Evolutionary conservation across 768 basidiomycete species (phyloP).

Genomic region (Suillus cothurnatus): DNA sequence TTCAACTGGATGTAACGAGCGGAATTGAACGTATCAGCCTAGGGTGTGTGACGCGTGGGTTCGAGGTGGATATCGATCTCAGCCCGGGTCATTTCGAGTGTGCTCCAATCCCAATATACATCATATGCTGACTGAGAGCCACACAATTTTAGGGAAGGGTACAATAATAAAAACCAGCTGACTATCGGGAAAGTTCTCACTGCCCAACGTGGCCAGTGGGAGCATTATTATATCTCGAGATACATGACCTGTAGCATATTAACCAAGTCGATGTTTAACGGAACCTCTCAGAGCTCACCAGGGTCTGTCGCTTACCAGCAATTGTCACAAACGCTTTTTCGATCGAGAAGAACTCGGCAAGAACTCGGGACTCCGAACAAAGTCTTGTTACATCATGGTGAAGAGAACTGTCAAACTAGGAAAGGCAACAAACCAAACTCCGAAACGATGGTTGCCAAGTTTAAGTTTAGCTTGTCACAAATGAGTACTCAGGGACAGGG

Average conservation of each 20-base stretch:
- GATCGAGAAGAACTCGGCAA: neutral
- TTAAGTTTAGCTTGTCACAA: neutral
- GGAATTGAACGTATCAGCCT: neutral
- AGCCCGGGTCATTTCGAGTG: neutral
- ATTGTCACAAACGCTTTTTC: neutral
- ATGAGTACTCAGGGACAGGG: neutral
- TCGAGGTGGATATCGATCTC: neutral
- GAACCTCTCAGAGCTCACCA: neutral
- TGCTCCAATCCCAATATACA: neutral
- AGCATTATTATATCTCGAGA: neutral
- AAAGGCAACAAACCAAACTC: neutral
- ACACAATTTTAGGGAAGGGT: neutral
- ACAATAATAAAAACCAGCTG: conserved; percentile 1
- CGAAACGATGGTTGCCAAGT: neutral
- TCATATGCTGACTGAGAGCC: neutral
- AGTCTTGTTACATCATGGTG: neutral
- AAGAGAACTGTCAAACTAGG: neutral
- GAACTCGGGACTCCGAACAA: neutral
- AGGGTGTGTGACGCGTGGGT: neutral
- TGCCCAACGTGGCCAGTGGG: neutral
- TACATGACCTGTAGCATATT: neutral
- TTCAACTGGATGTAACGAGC: neutral
- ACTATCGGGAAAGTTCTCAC: neutral
- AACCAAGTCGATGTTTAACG: neutral
- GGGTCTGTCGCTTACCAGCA: neutral